These are phyloP conservation scores for Kazachstania martiniae DNA, from an alignment of 805 yeast genomes.

Conservation along the genomic window DNA sequence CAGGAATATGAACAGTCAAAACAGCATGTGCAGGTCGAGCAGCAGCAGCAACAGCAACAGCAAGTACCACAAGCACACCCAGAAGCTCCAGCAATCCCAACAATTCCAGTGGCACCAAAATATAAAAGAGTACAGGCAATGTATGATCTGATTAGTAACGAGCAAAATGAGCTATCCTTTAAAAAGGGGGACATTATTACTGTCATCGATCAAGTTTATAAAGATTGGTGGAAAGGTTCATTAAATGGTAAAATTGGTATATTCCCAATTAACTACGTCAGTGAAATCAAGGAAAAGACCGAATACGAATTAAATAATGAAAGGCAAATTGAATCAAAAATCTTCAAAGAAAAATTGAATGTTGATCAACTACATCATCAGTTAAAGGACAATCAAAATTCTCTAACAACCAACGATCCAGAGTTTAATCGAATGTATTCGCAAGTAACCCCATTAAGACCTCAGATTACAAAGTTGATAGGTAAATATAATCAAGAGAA, in stretches of 20 bases:
- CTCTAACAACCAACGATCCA: constrained; percentile 31
- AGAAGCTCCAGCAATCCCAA: no score
- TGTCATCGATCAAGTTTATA: constrained; percentile 76
- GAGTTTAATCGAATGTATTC: constrained; percentile 69
- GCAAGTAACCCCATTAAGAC: constrained; percentile 59
- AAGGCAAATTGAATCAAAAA: constrained; percentile 36
- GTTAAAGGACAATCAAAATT: constrained; percentile 18
- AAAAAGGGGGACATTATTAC: constrained; percentile 78
- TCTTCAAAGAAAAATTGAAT: constrained; percentile 45
- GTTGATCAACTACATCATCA: constrained; percentile 50
- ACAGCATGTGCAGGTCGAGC: constrained; percentile 16
- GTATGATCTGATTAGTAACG: constrained; percentile 68
- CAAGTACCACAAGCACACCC: constrained; percentile 5
- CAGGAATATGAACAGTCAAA: constrained; percentile 39
- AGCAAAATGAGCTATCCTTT: constrained; percentile 81
- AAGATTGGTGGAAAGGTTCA: constrained; percentile 95
- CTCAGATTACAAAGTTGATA: constrained; percentile 59
- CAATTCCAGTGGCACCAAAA: constrained; percentile 33
- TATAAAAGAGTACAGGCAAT: constrained; percentile 74
- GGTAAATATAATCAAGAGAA: constrained; percentile 69
- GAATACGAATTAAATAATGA: constrained; percentile 47
- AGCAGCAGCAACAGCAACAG: constrained; percentile 10
- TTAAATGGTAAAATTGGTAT: constrained; percentile 73
- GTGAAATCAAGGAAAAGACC: constrained; percentile 59
- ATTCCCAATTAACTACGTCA: constrained; percentile 86